These are phyloP conservation scores for Naganishia randhawae DNA, from an alignment of 768 basidiomycete genomes.

Conservation along the genomic window DNA sequence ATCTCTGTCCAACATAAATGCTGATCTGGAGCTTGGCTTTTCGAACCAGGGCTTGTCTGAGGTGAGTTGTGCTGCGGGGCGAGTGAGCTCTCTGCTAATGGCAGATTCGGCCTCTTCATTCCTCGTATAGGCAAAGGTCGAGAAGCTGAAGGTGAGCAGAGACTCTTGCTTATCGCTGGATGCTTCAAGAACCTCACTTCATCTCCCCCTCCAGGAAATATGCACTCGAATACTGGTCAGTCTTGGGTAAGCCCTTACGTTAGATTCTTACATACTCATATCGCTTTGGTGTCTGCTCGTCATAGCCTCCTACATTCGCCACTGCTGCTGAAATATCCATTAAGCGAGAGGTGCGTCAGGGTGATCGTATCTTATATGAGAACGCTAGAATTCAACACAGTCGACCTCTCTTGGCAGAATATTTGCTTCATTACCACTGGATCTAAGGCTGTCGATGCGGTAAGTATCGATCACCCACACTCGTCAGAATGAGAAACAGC, in stretches of 20 bases:
- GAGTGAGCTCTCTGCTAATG: neutral
- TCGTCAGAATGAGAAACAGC: too few relatives aligned
- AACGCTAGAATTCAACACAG: neutral
- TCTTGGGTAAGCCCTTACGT: too few relatives aligned
- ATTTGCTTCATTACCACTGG: slow-evolving; percentile 85
- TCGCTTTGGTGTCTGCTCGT: neutral
- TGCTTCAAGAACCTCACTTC: neutral
- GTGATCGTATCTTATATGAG: neutral
- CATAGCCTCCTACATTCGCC: slow-evolving; percentile 81
- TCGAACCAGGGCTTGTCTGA: slow-evolving; percentile 81
- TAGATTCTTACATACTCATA: neutral
- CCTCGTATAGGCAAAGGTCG: slow-evolving; percentile 65
- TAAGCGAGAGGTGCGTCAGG: slow-evolving; percentile 52
- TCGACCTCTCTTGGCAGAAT: slow-evolving; percentile 56
- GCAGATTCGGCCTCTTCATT: neutral
- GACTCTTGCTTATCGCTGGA: neutral
- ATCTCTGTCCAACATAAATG: neutral
- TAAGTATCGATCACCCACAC: slow-evolving; percentile 50
- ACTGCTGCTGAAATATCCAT: slow-evolving; percentile 82
- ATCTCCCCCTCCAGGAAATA: slow-evolving; percentile 54
- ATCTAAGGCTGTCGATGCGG: slow-evolving; percentile 84
- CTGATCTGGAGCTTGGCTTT: neutral
- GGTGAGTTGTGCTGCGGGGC: slow-evolving; percentile 43
- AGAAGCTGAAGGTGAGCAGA: slow-evolving; percentile 77
- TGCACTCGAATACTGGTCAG: slow-evolving; percentile 54